Conservation (phyloP, 2,329 filamentous ascomycete species). For the Anthostomella pinea region DNA sequence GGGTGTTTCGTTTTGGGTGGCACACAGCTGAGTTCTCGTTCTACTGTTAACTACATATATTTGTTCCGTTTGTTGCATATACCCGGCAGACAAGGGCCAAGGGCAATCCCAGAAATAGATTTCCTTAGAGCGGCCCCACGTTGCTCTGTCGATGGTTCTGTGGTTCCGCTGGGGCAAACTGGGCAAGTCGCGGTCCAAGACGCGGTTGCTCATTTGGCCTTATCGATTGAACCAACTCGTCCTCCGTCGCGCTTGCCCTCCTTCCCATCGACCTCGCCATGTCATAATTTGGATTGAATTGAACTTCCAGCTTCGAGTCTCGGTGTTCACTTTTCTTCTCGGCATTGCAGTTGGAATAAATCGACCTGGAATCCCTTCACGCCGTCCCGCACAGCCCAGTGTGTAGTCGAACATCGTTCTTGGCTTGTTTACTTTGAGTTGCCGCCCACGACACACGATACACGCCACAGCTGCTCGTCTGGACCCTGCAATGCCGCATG, state of each 20-base stretch:
- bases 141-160: constrained; percentile 20
- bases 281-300: constrained; percentile 1
- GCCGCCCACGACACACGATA: no score
- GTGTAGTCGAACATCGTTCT: constrained; percentile 13
- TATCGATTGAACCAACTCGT: constrained; percentile 16
- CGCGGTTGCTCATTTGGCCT: constrained; percentile 20
- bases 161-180: constrained; percentile 8
- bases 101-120: no score
- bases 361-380: not conserved
- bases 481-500: no score
- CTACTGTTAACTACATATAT: no score
- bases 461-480: no score
- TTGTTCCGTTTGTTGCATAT: no score
- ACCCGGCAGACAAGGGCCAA: no score
- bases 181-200: constrained; percentile 27
- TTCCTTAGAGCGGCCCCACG: constrained; percentile 19
- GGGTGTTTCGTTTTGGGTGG: no score
- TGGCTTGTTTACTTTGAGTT: constrained; percentile 26
- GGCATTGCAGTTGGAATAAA: no score
- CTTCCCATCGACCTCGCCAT: constrained; percentile 1
- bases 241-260: constrained; percentile 6
- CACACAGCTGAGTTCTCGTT: no score
- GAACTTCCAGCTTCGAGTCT: constrained; percentile 1
- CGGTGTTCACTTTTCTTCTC: constrained; percentile 2
- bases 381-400: not conserved